These are phyloP conservation scores for Eragrostis tef DNA, from an alignment of 202 grass and related monocot species.

Conservation along the genomic window DNA sequence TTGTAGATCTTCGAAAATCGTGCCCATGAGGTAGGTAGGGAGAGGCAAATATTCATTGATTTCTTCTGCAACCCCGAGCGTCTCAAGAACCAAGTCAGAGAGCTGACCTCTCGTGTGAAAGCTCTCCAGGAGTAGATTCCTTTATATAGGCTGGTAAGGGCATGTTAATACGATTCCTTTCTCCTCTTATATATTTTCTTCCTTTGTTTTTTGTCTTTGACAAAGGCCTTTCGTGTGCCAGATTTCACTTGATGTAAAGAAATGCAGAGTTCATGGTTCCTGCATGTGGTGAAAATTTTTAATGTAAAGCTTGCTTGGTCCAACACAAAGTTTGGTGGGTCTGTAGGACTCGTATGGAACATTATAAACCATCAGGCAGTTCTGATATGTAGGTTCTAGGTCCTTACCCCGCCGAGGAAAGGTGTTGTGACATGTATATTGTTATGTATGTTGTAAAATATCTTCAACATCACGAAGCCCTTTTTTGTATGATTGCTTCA, in stretches of 20 bases:
- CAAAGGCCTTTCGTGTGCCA: constrained; percentile 1
- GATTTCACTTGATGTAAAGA: not conserved
- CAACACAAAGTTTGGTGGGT: constrained; percentile 4
- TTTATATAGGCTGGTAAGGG: constrained; percentile 29
- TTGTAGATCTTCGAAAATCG: constrained; percentile 66
- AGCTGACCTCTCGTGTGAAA: constrained; percentile 75
- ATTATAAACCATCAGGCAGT: not conserved
- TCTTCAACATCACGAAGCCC: constrained; percentile 27
- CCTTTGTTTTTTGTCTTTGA: not conserved
- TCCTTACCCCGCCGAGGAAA: not conserved
- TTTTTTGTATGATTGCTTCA: constrained; percentile 9
- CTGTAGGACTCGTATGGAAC: constrained; percentile 15
- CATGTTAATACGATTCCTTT: not conserved
- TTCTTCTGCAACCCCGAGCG: constrained; percentile 95
- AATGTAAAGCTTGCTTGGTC: constrained; percentile 39
- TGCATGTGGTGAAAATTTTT: not conserved
- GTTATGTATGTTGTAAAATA: constrained; percentile 49
- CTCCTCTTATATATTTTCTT: not conserved
- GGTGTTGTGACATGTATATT: constrained; percentile 22
- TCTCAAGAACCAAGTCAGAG: constrained; percentile 89
- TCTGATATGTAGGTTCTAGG: constrained; percentile 1
- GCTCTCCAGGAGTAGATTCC: constrained; percentile 65
- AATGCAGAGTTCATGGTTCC: not conserved
- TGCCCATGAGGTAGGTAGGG: constrained; percentile 88
- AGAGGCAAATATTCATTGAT: constrained; percentile 93